Conservation (phyloP, 371 early-diverging fungal species). For the Mortierella sp. region DNA sequence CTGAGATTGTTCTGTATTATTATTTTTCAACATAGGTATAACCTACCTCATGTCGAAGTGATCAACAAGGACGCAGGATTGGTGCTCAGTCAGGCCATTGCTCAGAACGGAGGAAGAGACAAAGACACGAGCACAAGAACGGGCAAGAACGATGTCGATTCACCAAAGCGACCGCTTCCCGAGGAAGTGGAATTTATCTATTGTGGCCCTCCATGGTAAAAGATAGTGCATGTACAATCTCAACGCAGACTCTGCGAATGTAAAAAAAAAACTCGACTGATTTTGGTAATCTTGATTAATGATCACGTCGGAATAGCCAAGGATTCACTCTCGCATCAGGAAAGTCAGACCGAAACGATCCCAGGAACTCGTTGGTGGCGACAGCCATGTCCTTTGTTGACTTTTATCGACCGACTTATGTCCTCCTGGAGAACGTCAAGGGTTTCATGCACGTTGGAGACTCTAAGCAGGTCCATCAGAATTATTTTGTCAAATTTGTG, state of each 20-base stretch:
- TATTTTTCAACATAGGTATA: conserved; percentile 52
- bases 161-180: conserved; percentile 65
- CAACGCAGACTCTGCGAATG: background rate
- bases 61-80: conserved; percentile 72
- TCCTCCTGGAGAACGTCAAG: conserved; percentile 74
- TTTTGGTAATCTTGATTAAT: background rate
- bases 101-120: conserved; percentile 38
- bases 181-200: conserved; percentile 76
- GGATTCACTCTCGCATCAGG: conserved; percentile 75
- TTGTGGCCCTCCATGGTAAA: conserved; percentile 74
- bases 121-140: background rate
- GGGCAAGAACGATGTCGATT: conserved; percentile 54
- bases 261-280: background rate
- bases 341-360: conserved; percentile 68
- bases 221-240: background rate
- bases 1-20: background rate
- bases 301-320: conserved; percentile 57
- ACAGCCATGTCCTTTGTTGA: conserved; percentile 74
- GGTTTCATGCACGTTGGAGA: conserved; percentile 63
- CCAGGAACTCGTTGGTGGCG: conserved; percentile 73
- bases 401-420: conserved; percentile 72
- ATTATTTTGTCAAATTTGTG: conserved; percentile 74
- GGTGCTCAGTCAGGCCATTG: conserved; percentile 68
- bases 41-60: conserved; percentile 68
- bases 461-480: conserved; percentile 63